These are phyloP conservation scores for Xylaria cubensis DNA, from an alignment of 495 filamentous ascomycete genomes.

Conservation along the genomic window DNA sequence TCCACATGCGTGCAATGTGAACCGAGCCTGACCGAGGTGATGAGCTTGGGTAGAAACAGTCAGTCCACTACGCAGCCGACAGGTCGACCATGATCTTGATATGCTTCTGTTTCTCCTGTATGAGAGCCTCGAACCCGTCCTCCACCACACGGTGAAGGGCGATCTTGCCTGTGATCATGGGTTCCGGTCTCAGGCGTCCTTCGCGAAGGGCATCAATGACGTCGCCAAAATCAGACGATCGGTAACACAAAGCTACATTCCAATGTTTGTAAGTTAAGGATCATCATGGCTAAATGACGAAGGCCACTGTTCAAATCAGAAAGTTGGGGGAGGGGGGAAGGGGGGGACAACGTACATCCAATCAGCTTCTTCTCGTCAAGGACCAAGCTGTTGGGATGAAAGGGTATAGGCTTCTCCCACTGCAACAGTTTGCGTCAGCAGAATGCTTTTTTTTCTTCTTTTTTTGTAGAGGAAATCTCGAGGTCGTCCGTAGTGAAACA, in stretches of 20 bases:
- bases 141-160: constrained; percentile 62
- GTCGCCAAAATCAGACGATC: constrained; percentile 59
- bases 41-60: too few species aligned
- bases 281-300: background rate
- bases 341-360: constrained; percentile 30
- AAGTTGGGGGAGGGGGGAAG: background rate
- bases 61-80: background rate
- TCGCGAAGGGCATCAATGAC: constrained; percentile 59
- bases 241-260: constrained; percentile 26
- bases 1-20: background rate
- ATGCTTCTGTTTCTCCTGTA: constrained; percentile 64
- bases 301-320: background rate
- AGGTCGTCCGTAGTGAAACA: background rate
- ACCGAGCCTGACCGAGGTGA: background rate
- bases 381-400: constrained; percentile 57
- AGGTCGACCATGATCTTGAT: constrained; percentile 63
- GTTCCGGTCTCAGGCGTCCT: constrained; percentile 60
- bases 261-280: background rate
- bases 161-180: constrained; percentile 66
- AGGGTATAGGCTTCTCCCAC: constrained; percentile 60
- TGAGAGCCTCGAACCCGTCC: constrained; percentile 61
- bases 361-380: constrained; percentile 56
- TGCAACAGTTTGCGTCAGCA: background rate
- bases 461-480: background rate
- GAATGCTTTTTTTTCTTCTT: too few species aligned